phyloP scores from a whole-genome alignment of 2,329 filamentous ascomycete genomes.

The Trichoderma gracile region DNA sequence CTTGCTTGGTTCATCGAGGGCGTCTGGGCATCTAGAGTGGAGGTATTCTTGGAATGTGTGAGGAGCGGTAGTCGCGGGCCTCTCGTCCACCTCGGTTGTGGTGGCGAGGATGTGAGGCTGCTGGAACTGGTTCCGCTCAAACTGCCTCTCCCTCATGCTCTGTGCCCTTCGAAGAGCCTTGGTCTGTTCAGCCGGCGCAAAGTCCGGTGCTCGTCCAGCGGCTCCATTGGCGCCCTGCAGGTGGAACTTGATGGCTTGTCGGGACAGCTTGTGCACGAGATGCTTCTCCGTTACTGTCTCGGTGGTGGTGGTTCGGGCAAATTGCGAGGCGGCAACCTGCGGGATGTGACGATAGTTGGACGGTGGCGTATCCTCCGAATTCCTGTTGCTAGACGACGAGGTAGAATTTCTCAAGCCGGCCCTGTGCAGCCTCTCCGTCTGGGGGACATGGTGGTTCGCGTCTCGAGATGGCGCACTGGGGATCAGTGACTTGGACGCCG shows the following conservation, averaged over 20 bases:
- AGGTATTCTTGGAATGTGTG: conserved; percentile 20
- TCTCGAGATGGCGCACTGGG: background rate
- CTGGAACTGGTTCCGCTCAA: conserved; percentile 49
- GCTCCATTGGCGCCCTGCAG: conserved; percentile 36
- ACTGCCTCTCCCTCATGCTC: conserved; percentile 41
- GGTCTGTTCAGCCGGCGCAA: conserved; percentile 40
- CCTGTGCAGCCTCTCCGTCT: conserved; percentile 22
- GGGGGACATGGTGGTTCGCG: background rate
- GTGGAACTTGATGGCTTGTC: conserved; percentile 45
- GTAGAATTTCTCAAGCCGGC: conserved; percentile 20
- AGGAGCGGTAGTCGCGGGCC: conserved; percentile 27
- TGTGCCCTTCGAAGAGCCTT: conserved; percentile 43
- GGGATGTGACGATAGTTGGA: conserved; percentile 53
- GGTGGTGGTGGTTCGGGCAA: conserved; percentile 54
- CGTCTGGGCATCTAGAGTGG: conserved; percentile 1
- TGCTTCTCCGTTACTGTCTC: conserved; percentile 42
- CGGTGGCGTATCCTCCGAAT: conserved; percentile 26
- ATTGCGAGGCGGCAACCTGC: conserved; percentile 55
- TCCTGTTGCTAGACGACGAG: conserved; percentile 27
- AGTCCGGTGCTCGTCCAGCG: conserved; percentile 31
- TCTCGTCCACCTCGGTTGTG: conserved; percentile 39
- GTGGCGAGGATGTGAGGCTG: conserved; percentile 41
- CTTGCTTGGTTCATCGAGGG: conserved; percentile 5
- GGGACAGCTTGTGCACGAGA: conserved; percentile 47
- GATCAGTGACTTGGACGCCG: background rate